Evolutionary conservation across 495 filamentous ascomycete genomes (phyloP), one percentile per base, ranked within the genome.

Genomic region (Trichodelitschia bisporula): DNA sequence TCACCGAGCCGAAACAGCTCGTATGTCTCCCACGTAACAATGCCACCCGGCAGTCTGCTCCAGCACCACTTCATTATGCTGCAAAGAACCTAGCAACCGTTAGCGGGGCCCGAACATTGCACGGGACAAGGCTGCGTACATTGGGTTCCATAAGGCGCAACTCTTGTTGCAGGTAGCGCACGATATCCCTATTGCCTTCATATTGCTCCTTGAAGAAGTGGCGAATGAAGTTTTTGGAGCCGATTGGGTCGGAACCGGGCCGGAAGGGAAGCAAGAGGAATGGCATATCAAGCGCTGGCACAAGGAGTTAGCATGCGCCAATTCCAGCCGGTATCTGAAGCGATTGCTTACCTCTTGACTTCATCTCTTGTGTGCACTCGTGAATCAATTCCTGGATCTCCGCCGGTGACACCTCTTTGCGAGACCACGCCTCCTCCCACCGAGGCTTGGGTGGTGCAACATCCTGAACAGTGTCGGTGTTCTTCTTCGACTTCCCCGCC

Each of bases 31-130:
- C 89, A 95, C 30, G 78, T 78, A 28, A 97, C 83, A 9, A 97
- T 69, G 41, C 86, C 86, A 29, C 84, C 82, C 21, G 73, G 67
- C 21, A 97, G 57, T 59, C 86, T 65, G 50, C 78, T 82, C 86
- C 86, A 97, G 49, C 86, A 93, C 86, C 86, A 97, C 59, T 95
- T 97, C 39, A 93, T 55, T 18, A 93, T 79, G 44, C 82, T 83
- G 39, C 77, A 80, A 27, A 97, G 59, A 32, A 91, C 83, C 82
- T 91, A 29, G 41, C 20, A 28, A 18, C 21, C 4, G 32, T 34
- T 31, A 49, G 41, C 41, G 32, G 31, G 24, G 29, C 23, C 20
- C 32, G 24, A 29, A 32, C 6, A 32, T 29, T 46, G 39, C 19
- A 21, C n/a, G 11, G 23, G 11, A 40, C 47, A 42, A 12, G 11